phyloP scores from a whole-genome alignment of 1,284 basidiomycete species.

The Gomphus sp. region DNA sequence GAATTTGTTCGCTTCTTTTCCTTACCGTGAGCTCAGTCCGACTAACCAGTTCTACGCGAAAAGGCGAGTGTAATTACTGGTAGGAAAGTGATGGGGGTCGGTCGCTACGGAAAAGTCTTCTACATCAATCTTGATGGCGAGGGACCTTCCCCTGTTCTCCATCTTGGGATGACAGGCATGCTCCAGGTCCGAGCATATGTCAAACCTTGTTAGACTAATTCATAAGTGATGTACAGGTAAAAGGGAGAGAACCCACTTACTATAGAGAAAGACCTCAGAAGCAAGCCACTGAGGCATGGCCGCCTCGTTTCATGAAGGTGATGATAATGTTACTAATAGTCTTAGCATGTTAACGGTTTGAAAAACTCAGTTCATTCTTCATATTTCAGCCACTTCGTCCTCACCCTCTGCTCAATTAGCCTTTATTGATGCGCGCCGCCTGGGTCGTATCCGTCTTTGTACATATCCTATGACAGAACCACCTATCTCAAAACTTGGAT shows the following conservation, averaged over 20 bases:
- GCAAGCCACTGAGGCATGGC: slow-evolving; percentile 47
- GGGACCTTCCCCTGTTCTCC: slow-evolving; percentile 60
- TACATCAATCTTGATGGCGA: slow-evolving; percentile 60
- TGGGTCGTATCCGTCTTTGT: slow-evolving; percentile 64
- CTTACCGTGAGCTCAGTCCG: not conserved
- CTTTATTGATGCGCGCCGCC: slow-evolving; percentile 61
- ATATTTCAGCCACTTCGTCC: slow-evolving; percentile 28
- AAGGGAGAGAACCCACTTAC: slow-evolving; percentile 51
- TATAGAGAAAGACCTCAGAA: slow-evolving; percentile 53
- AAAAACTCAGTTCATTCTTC: slow-evolving; percentile 48
- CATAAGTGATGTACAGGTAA: slow-evolving; percentile 33
- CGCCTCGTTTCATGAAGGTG: slow-evolving; percentile 71
- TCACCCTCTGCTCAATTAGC: slow-evolving; percentile 37
- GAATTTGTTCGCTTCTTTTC: slow-evolving; percentile 50
- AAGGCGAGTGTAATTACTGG: slow-evolving; percentile 54
- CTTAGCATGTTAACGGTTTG: not conserved
- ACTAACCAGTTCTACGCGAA: slow-evolving; percentile 2
- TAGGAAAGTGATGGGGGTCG: slow-evolving; percentile 48
- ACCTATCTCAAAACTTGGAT: slow-evolving; percentile 64
- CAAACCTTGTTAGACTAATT: slow-evolving; percentile 4
- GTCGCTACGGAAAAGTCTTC: slow-evolving; percentile 70
- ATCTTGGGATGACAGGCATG: slow-evolving; percentile 83
- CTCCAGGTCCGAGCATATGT: slow-evolving; percentile 43
- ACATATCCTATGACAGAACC: slow-evolving; percentile 51
- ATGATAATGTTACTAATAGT: not conserved